Percentiles rank a stretch among this genome's conserved stretches.
Conservation (phyloP, 768 basidiomycete species). For the Stropharia rugosoannulata region DNA sequence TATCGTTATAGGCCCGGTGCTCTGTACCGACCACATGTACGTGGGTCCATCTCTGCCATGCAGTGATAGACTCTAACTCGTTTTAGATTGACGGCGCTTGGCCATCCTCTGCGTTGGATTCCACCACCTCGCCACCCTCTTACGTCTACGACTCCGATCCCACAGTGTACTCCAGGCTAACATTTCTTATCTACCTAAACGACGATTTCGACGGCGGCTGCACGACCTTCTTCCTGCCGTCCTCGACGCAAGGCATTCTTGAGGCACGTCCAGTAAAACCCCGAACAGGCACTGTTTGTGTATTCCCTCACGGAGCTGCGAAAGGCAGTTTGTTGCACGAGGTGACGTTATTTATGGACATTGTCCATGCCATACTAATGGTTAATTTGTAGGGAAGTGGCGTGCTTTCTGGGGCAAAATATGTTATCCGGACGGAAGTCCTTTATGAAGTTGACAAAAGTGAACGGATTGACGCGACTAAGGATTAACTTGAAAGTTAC, state of each 20-base stretch:
- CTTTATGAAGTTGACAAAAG: constrained; percentile 36
- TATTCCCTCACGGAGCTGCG: constrained; percentile 45
- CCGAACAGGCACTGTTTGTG: constrained; percentile 44
- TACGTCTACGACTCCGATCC: constrained; percentile 52
- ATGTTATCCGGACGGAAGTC: constrained; percentile 38
- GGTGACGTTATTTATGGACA: constrained; percentile 6
- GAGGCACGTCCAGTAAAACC: constrained; percentile 50
- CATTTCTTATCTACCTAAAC: constrained; percentile 43
- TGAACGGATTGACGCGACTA: constrained; percentile 28
- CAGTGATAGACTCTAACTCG: background rate
- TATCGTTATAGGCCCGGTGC: constrained; percentile 52
- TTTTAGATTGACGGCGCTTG: constrained; percentile 51
- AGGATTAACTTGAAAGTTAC: constrained; percentile 3
- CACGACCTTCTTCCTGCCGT: constrained; percentile 57
- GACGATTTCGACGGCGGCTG: constrained; percentile 46
- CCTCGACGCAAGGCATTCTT: constrained; percentile 37
- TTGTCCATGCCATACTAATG: background rate
- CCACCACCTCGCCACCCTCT: constrained; percentile 32
- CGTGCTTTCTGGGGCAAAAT: constrained; percentile 33
- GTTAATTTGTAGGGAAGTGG: constrained; percentile 27
- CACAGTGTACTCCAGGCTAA: constrained; percentile 45
- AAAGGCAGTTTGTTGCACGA: constrained; percentile 36
- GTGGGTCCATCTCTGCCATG: constrained; percentile 6
- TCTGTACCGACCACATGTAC: constrained; percentile 47
- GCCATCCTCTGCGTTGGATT: constrained; percentile 44